These are phyloP conservation scores for Citrus maxima DNA, from an alignment of 345 rosid species.

Conservation along the genomic window DNA sequence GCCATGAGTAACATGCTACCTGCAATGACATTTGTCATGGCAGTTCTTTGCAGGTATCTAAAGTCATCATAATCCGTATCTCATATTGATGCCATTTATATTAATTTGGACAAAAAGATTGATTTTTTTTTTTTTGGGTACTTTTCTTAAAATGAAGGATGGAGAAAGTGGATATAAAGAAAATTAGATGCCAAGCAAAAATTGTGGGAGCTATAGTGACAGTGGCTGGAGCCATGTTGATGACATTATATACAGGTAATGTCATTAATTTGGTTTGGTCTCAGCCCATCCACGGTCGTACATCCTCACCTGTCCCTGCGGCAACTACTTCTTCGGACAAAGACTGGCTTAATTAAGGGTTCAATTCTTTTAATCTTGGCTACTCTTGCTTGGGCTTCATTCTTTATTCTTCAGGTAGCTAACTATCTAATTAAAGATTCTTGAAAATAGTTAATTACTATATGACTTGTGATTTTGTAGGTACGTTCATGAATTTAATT, in stretches of 20 bases:
- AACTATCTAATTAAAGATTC: not conserved
- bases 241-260: slow-evolving; percentile 83
- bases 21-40: slow-evolving; percentile 80
- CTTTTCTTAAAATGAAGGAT: slow-evolving; percentile 40
- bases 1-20: slow-evolving; percentile 92
- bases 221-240: slow-evolving; percentile 78
- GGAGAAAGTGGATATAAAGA: slow-evolving; percentile 72
- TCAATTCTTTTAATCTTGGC: slow-evolving; percentile 76
- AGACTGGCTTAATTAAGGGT: slow-evolving; percentile 58
- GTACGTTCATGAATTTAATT: not conserved
- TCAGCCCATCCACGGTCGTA: slow-evolving; percentile 26
- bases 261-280: slow-evolving; percentile 57
- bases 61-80: not conserved
- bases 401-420: slow-evolving; percentile 70
- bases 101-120: not conserved
- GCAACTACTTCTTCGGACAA: slow-evolving; percentile 30
- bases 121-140: not conserved
- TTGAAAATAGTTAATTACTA: not conserved
- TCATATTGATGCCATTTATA: not conserved
- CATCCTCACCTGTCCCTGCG: slow-evolving; percentile 14
- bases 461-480: not conserved
- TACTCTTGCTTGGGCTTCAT: slow-evolving; percentile 86
- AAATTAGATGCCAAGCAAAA: slow-evolving; percentile 75
- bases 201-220: slow-evolving; percentile 67
- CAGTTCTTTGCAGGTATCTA: slow-evolving; percentile 45